Conservation (phyloP, 2,329 filamentous ascomycete genomes). For the Xylaria sp. region DNA sequence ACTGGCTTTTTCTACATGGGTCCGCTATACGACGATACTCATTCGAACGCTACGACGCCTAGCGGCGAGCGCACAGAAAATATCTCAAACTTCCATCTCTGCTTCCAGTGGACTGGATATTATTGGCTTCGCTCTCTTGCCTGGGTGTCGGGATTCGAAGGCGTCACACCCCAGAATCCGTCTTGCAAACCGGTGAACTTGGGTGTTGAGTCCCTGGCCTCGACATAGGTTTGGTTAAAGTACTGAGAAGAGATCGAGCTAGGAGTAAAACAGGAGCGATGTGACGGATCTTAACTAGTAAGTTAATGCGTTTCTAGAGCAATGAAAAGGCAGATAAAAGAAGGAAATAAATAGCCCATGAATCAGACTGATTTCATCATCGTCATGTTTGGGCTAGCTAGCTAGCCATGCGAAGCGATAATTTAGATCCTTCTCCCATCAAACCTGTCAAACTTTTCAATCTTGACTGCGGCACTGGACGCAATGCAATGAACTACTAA, state of each 20-base stretch:
- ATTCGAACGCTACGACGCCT: slow-evolving; percentile 25
- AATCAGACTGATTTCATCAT: background rate
- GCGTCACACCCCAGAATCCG: slow-evolving; percentile 32
- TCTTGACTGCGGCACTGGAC: no score
- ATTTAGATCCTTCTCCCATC: no score
- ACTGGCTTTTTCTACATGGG: slow-evolving; percentile 31
- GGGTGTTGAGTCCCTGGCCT: slow-evolving; percentile 28
- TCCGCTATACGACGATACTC: slow-evolving; percentile 24
- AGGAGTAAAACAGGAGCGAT: background rate
- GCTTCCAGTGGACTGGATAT: slow-evolving; percentile 36
- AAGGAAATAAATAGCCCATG: background rate
- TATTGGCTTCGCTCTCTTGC: slow-evolving; percentile 35
- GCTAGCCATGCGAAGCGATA: no score
- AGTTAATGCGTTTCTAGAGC: background rate
- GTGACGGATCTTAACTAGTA: background rate
- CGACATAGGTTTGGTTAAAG: background rate
- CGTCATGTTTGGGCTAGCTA: no score
- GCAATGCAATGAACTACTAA: no score
- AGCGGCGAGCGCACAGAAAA: background rate
- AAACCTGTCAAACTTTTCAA: no score
- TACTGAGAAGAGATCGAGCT: background rate
- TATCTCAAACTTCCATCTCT: slow-evolving; percentile 33
- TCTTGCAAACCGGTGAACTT: slow-evolving; percentile 35
- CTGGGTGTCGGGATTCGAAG: slow-evolving; percentile 30
- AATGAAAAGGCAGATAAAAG: background rate